Evolutionary conservation across 2,329 filamentous ascomycete genomes (phyloP).

Genomic region (Venturia aucupariae): DNA sequence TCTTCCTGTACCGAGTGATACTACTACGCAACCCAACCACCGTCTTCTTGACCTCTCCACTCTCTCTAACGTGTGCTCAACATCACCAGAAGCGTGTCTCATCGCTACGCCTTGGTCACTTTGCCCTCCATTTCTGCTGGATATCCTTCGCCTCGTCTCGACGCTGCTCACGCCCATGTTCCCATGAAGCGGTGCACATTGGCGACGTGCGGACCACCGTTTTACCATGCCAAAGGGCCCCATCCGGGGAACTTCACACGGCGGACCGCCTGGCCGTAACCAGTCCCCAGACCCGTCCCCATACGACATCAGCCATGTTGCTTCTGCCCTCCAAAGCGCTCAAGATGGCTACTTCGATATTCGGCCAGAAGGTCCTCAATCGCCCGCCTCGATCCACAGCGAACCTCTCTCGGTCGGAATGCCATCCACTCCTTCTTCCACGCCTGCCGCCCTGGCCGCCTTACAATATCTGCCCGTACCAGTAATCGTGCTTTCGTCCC

Average conservation of each 20-base stretch:
- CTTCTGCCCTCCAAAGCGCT: too few species aligned
- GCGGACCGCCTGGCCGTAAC: background rate
- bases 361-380: slow-evolving; percentile 4
- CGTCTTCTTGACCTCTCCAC: background rate
- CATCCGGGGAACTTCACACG: background rate
- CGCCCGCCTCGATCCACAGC: slow-evolving; percentile 12
- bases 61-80: background rate
- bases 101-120: background rate
- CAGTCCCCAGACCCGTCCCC: slow-evolving; percentile 6
- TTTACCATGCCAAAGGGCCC: slow-evolving; percentile 5
- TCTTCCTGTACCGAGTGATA: background rate
- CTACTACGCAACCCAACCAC: background rate
- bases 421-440: background rate
- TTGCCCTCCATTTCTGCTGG: background rate
- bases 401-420: slow-evolving; percentile 6
- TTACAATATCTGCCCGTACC: slow-evolving; percentile 69
- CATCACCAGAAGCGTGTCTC: background rate
- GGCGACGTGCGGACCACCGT: slow-evolving; percentile 2
- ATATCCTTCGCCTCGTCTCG: background rate
- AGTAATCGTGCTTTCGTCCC: slow-evolving; percentile 55
- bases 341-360: slow-evolving; percentile 14
- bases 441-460: slow-evolving; percentile 46
- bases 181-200: slow-evolving; percentile 3
- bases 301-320: background rate
- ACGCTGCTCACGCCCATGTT: background rate